Evolutionary conservation across 441 rosid species (phyloP).

Genomic region (Corymbia citriodora): DNA sequence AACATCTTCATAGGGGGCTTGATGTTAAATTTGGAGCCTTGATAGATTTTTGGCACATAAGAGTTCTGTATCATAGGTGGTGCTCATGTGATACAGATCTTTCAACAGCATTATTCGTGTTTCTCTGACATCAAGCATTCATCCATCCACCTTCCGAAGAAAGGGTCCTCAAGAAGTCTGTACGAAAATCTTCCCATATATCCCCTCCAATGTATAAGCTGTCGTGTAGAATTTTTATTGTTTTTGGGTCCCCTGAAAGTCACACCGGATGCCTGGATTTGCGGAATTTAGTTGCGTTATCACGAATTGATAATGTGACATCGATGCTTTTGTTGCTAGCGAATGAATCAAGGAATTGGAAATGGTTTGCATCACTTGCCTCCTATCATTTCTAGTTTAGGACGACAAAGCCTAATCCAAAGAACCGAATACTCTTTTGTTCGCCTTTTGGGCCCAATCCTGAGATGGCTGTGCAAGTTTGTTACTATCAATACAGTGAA

Average conservation of each 20-base stretch:
- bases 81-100: not conserved
- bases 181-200: not conserved
- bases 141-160: not conserved
- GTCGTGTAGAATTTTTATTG: not conserved
- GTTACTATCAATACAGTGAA: not conserved
- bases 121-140: not conserved
- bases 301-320: not conserved
- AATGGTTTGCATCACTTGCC: not conserved
- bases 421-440: not conserved
- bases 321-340: not conserved
- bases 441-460: not conserved
- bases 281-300: not conserved
- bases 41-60: not conserved
- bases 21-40: not conserved
- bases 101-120: not conserved
- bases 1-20: not conserved
- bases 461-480: not conserved
- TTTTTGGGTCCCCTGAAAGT: not conserved
- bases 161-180: not conserved
- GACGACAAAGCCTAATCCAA: not conserved
- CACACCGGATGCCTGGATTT: not conserved
- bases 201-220: not conserved
- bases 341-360: not conserved
- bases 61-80: not conserved
- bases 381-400: not conserved